Evolutionary conservation across 2,329 filamentous ascomycete genomes (phyloP).

Genomic region (Penicillium occitanis): DNA sequence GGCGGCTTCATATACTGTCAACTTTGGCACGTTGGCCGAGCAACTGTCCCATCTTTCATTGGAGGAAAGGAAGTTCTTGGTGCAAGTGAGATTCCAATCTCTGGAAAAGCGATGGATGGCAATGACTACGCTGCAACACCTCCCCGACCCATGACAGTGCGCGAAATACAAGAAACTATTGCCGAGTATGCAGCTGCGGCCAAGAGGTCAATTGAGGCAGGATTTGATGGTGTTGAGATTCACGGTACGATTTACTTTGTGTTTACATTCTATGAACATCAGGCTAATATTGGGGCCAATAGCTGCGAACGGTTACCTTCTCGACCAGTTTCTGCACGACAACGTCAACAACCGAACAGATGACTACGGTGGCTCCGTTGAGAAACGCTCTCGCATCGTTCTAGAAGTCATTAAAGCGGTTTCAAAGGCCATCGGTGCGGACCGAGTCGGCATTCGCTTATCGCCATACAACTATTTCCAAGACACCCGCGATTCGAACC

Average conservation of each 20-base stretch:
- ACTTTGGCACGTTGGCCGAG: conserved; percentile 59
- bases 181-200: conserved; percentile 45
- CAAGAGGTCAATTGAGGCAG: conserved; percentile 53
- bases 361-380: conserved; percentile 50
- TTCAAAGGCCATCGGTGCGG: conserved; percentile 41
- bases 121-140: conserved; percentile 35
- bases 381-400: conserved; percentile 53
- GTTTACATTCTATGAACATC: not conserved
- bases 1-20: conserved; percentile 60
- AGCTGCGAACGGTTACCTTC: conserved; percentile 48
- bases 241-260: conserved; percentile 36
- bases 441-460: conserved; percentile 46
- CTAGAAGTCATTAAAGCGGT: conserved; percentile 51
- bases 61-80: conserved; percentile 35
- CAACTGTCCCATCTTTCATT: conserved; percentile 37
- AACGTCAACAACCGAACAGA: conserved; percentile 50
- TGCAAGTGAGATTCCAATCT: conserved; percentile 42
- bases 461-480: conserved; percentile 32
- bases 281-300: not conserved
- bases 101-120: conserved; percentile 41
- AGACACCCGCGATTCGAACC: conserved; percentile 45
- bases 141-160: conserved; percentile 27
- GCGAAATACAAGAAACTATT: conserved; percentile 44
- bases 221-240: conserved; percentile 53
- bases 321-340: conserved; percentile 52